phyloP scores from a whole-genome alignment of 2,329 filamentous ascomycete genomes.

The Drechslerella stenobrocha region DNA sequence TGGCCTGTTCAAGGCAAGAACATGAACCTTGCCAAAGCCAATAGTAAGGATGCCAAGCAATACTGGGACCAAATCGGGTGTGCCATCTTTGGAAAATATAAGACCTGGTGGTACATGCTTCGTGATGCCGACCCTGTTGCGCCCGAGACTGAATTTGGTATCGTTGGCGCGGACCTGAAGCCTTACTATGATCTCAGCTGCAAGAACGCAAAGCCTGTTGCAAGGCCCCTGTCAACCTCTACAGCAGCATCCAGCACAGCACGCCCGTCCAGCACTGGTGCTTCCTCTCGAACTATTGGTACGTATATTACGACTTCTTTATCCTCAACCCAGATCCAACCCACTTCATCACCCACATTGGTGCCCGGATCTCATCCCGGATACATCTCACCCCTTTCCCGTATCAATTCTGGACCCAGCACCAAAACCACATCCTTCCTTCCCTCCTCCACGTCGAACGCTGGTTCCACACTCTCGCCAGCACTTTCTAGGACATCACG shows the following conservation, averaged over 20 bases:
- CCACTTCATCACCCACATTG: slow-evolving; percentile 4
- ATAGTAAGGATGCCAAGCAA: slow-evolving; percentile 69
- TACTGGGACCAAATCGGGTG: slow-evolving; percentile 82
- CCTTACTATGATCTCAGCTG: slow-evolving; percentile 69
- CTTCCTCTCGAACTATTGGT: slow-evolving; percentile 22
- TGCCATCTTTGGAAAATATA: slow-evolving; percentile 65
- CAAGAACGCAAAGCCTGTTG: slow-evolving; percentile 55
- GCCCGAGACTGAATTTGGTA: slow-evolving; percentile 71
- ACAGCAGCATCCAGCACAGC: neutral
- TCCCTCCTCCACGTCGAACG: slow-evolving; percentile 15
- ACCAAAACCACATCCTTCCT: slow-evolving; percentile 7
- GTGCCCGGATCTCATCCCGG: slow-evolving; percentile 23
- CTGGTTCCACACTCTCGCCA: slow-evolving; percentile 9
- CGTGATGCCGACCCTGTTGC: slow-evolving; percentile 66
- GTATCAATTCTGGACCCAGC: slow-evolving; percentile 1
- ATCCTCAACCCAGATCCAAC: slow-evolving; percentile 1
- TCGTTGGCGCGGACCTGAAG: slow-evolving; percentile 63
- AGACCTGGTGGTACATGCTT: slow-evolving; percentile 77
- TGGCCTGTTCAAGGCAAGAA: slow-evolving; percentile 75
- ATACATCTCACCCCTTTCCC: slow-evolving; percentile 2
- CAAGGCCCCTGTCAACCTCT: slow-evolving; percentile 30
- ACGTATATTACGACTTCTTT: slow-evolving; percentile 13
- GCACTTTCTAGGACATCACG: neutral
- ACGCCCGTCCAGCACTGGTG: slow-evolving; percentile 6
- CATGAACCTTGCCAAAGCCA: slow-evolving; percentile 67